phyloP scores from a whole-genome alignment of 257 asterid genomes.

The Prunella vulgaris region DNA sequence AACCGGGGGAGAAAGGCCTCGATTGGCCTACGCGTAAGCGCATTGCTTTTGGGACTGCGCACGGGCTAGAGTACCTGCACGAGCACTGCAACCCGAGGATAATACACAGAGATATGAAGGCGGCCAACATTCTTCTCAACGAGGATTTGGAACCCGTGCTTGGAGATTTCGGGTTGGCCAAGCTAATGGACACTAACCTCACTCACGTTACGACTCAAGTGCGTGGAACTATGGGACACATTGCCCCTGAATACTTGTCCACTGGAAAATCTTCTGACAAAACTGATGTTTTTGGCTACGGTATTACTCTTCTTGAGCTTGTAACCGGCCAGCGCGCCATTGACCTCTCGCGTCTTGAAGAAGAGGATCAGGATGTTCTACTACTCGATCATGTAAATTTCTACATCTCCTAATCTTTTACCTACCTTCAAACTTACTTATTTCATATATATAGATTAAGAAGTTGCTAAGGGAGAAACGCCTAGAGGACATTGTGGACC shows the following conservation, averaged over 20 bases:
- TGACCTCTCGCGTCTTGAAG: constrained; percentile 83
- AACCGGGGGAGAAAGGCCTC: constrained; percentile 70
- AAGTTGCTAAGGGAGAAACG: constrained; percentile 66
- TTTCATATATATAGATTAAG: constrained; percentile 42
- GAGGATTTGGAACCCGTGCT: constrained; percentile 79
- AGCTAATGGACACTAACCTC: constrained; percentile 57
- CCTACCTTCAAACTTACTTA: no score
- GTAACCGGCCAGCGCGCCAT: constrained; percentile 92
- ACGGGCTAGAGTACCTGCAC: constrained; percentile 88
- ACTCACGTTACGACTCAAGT: constrained; percentile 87
- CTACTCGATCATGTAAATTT: constrained; percentile 83
- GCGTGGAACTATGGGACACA: constrained; percentile 98
- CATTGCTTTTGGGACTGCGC: constrained; percentile 87
- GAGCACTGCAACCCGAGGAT: constrained; percentile 88
- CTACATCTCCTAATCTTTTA: no score
- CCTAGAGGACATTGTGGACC: constrained; percentile 62
- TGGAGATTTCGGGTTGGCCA: constrained; percentile 91
- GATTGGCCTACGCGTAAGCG: constrained; percentile 75
- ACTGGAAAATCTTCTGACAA: constrained; percentile 87
- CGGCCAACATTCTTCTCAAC: constrained; percentile 80
- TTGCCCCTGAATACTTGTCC: constrained; percentile 86
- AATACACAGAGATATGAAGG: constrained; percentile 86
- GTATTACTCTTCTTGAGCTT: constrained; percentile 82
- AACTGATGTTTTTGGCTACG: constrained; percentile 90
- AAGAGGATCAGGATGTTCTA: constrained; percentile 91